Percentiles rank a stretch among this genome's conserved stretches.
Evolutionary conservation across 192 early-diverging fungal genomes (phyloP).

Genomic region (Backusella circina): DNA sequence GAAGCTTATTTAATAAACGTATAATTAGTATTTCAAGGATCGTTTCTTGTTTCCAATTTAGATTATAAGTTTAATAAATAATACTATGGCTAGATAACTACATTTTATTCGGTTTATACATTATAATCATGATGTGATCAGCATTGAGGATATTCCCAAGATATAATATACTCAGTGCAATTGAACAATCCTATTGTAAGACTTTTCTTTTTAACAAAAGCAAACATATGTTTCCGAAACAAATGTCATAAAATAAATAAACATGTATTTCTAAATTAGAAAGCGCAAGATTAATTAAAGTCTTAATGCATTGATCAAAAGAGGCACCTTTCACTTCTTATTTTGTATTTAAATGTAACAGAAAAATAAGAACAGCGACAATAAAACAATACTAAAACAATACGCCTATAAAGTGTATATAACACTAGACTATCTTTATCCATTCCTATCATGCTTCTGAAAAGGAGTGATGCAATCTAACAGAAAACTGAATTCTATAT

Average conservation of each 20-base stretch:
- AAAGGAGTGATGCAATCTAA: neutral
- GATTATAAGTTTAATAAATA: neutral
- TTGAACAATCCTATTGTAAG: too few relatives aligned
- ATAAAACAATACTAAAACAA: too few relatives aligned
- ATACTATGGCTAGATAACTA: too few relatives aligned
- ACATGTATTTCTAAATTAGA: too few relatives aligned
- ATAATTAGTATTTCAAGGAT: neutral
- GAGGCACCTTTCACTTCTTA: too few relatives aligned
- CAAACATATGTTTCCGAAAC: neutral
- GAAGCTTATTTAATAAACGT: neutral
- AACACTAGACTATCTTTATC: neutral
- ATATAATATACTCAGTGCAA: too few relatives aligned
- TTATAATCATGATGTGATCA: neutral
- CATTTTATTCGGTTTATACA: neutral
- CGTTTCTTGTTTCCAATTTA: neutral
- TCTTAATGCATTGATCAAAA: too few relatives aligned
- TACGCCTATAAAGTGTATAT: neutral
- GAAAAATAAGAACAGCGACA: too few relatives aligned
- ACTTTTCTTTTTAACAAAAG: neutral
- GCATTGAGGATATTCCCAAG: too few relatives aligned
- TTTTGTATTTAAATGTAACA: too few relatives aligned
- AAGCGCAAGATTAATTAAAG: too few relatives aligned
- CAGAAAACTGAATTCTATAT: neutral
- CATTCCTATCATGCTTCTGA: neutral
- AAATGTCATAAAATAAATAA: neutral